Conservation (phyloP, 2,329 filamentous ascomycete genomes). For the Hymenoscyphus fructigenus region DNA sequence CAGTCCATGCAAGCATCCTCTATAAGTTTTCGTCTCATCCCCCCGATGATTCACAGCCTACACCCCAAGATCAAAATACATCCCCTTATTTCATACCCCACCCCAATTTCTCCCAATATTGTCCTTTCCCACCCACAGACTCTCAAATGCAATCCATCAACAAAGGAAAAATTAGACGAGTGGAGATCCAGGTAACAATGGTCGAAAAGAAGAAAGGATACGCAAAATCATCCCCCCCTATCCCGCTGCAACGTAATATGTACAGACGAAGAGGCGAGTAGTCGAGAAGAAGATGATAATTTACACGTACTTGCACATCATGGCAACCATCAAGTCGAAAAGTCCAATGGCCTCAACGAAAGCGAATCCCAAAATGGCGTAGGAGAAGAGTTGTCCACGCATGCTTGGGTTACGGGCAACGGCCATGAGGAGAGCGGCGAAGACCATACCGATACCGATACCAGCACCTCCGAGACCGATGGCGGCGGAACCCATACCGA, state of each 20-base stretch:
- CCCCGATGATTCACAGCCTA: background rate
- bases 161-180: background rate
- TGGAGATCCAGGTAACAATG: background rate
- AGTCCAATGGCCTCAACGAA: constrained; percentile 92
- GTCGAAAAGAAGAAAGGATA: background rate
- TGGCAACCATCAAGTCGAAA: constrained; percentile 88
- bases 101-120: background rate
- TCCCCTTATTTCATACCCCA: background rate
- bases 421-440: constrained; percentile 84
- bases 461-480: constrained; percentile 90
- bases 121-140: background rate
- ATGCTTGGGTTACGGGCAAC: constrained; percentile 93
- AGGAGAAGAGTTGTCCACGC: constrained; percentile 93
- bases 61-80: background rate
- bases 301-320: constrained; percentile 83
- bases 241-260: constrained; percentile 1
- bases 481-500: constrained; percentile 85
- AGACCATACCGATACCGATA: constrained; percentile 95
- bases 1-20: background rate
- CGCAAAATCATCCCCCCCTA: background rate
- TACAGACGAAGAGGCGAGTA: background rate
- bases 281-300: constrained; percentile 12
- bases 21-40: background rate
- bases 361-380: constrained; percentile 93
- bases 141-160: background rate